Conservation (phyloP, 495 filamentous ascomycete species). For the Lasiosphaeria hispida region DNA sequence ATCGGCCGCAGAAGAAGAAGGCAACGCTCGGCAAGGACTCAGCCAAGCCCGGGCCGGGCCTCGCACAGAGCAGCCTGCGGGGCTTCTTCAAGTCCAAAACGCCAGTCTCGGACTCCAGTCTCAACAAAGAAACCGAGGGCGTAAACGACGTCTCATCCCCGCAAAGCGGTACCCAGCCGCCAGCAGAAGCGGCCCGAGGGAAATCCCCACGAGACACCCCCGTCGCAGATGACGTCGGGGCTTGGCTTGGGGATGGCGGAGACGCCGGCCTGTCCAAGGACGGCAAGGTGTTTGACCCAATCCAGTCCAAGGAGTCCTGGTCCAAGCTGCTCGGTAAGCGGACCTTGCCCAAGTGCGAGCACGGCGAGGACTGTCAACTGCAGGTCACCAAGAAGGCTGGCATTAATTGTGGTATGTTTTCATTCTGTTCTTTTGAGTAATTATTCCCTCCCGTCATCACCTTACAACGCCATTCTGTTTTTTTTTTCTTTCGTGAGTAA, state of each 20-base stretch:
- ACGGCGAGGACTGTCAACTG: slow-evolving; percentile 80
- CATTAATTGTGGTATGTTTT: slow-evolving; percentile 60
- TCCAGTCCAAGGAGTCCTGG: slow-evolving; percentile 80
- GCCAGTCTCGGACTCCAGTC: slow-evolving; percentile 24
- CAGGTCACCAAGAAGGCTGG: slow-evolving; percentile 83
- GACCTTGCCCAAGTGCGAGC: slow-evolving; percentile 74
- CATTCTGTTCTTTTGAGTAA: not conserved
- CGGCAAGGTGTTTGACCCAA: slow-evolving; percentile 58
- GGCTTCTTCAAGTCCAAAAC: slow-evolving; percentile 77
- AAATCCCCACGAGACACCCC: too few relatives aligned
- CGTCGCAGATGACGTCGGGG: too few relatives aligned
- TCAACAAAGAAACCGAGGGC: slow-evolving; percentile 4
- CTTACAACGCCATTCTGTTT: too few relatives aligned
- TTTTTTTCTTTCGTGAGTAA: too few relatives aligned
- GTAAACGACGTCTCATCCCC: not conserved
- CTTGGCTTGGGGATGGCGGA: too few relatives aligned
- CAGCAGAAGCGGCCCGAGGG: not conserved
- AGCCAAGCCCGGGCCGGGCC: slow-evolving; percentile 31
- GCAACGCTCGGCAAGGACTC: slow-evolving; percentile 31
- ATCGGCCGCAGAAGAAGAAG: slow-evolving; percentile 40
- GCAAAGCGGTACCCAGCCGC: not conserved
- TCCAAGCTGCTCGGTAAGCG: slow-evolving; percentile 77
- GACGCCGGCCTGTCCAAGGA: too few relatives aligned
- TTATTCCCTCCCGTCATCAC: too few relatives aligned
- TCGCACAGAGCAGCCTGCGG: slow-evolving; percentile 72